Evolutionary conservation across 495 filamentous ascomycete genomes (phyloP), one percentile per base, ranked within the genome.

Genomic region (Sordaria brevicollis): DNA sequence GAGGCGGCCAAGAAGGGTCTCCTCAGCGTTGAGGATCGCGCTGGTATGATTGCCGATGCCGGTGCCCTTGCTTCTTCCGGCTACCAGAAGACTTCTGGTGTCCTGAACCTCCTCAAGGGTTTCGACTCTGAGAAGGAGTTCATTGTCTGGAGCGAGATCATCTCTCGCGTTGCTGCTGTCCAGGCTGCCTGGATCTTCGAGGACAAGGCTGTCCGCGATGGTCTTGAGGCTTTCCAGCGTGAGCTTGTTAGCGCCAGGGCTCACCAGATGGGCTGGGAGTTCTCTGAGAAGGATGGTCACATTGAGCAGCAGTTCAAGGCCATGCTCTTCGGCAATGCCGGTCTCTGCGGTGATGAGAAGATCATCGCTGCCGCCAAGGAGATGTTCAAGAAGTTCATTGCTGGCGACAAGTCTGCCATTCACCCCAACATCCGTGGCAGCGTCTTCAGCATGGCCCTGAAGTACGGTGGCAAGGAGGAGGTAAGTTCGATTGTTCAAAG

Each of bases 21-120:
- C n/a, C 83, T 99, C 41, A 91, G 87, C n/a, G 91, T 95, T 36
- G 92, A 97, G 79, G 94, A 97, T 77, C 89, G 94, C 65, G 93
- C 94, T 62, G 95, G 95, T 76, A 93, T 99, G 90, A 91, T 99
- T 72, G 94, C 94, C 35, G 95, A 99, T 78, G 92, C 95, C 11
- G 94, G 93, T 73, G 93, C 95, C 54, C 84, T 99, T 72, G 92
- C 94, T 68, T 86, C 91, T 5, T 94, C 93, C 17, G 94, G 94
- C 35, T 97, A 95, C 79, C 93, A 97, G 80, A 93, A 90, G 79
- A 97, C 95, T 4, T 97, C 94, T 17, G 93, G 92, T 15, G 83
- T 97, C 67, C 82, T 99, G 19, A 93, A 89, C 67, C 86, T 99
- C 5, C 83, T 99, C 68, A 89, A 94, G 75, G 88, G 91, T 54